Conservation (phyloP, 441 rosid genomes). For the Melastoma candidum region DNA sequence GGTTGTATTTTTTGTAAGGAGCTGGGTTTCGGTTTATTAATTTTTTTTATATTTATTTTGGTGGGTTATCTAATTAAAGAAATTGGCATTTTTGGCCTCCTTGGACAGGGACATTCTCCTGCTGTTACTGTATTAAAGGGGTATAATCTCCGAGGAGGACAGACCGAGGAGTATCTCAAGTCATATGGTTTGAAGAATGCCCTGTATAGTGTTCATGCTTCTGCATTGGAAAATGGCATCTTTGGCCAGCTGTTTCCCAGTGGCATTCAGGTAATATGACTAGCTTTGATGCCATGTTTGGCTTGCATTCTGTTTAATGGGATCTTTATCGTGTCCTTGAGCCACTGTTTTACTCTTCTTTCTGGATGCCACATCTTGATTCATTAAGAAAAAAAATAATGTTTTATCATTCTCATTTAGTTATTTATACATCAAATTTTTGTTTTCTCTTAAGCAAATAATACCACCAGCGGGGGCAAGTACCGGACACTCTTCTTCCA, state of each 20-base stretch:
- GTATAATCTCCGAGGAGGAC: conserved; percentile 36
- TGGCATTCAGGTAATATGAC: conserved; percentile 36
- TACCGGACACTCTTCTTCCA: too few species aligned
- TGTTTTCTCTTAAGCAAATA: too few species aligned
- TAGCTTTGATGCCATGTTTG: not conserved
- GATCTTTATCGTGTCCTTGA: too few species aligned
- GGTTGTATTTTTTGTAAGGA: too few species aligned
- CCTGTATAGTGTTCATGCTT: conserved; percentile 32
- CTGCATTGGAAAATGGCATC: conserved; percentile 28
- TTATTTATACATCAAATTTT: too few species aligned
- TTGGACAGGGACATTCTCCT: conserved; percentile 26
- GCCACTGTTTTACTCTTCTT: too few species aligned
- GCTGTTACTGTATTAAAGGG: conserved; percentile 50
- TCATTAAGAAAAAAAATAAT: too few species aligned
- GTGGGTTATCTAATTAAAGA: not conserved
- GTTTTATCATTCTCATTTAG: too few species aligned
- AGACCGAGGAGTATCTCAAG: conserved; percentile 30
- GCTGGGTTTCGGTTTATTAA: too few species aligned
- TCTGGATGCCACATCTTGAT: too few species aligned
- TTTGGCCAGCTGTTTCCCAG: conserved; percentile 53
- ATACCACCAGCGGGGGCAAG: too few species aligned
- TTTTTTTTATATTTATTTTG: too few species aligned
- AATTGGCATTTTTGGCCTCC: not conserved
- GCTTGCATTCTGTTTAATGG: not conserved
- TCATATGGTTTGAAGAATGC: conserved; percentile 45